phyloP scores from a whole-genome alignment of 2,329 filamentous ascomycete genomes.

The Phaeophleospora eucalypticola region DNA sequence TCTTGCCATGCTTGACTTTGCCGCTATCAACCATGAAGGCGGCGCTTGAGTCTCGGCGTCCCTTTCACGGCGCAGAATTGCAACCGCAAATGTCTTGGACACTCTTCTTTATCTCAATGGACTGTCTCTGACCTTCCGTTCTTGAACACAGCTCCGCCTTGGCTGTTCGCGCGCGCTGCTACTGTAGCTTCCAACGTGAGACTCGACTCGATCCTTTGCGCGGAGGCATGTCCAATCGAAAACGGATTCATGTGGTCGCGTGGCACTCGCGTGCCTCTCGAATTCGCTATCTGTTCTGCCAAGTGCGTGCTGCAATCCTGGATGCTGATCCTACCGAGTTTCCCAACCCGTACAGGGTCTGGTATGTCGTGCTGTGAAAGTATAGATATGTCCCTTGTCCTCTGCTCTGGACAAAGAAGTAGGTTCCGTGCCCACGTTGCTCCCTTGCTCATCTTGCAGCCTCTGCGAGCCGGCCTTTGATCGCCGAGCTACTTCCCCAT shows the following conservation, averaged over 20 bases:
- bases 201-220: background rate
- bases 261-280: conserved; percentile 17
- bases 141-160: conserved; percentile 19
- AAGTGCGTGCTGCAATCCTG: conserved; percentile 9
- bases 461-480: background rate
- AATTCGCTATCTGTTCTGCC: conserved; percentile 6
- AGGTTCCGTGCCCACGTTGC: background rate
- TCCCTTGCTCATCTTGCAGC: background rate
- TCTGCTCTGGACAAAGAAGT: background rate
- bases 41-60: conserved; percentile 4
- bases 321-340: conserved; percentile 13
- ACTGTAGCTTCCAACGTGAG: background rate
- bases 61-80: too few species aligned
- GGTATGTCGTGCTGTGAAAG: background rate
- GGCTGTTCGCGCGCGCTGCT: conserved; percentile 16
- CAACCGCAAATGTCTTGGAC: too few species aligned
- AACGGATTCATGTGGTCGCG: conserved; percentile 5
- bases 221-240: conserved; percentile 1
- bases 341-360: background rate
- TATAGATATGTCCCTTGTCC: conserved; percentile 1
- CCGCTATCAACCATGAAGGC: background rate
- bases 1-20: background rate
- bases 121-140: conserved; percentile 16
- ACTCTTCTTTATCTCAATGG: background rate
- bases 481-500: background rate